phyloP scores from a whole-genome alignment of 352 stramenopile species.

The Phytopythium delawarense region DNA sequence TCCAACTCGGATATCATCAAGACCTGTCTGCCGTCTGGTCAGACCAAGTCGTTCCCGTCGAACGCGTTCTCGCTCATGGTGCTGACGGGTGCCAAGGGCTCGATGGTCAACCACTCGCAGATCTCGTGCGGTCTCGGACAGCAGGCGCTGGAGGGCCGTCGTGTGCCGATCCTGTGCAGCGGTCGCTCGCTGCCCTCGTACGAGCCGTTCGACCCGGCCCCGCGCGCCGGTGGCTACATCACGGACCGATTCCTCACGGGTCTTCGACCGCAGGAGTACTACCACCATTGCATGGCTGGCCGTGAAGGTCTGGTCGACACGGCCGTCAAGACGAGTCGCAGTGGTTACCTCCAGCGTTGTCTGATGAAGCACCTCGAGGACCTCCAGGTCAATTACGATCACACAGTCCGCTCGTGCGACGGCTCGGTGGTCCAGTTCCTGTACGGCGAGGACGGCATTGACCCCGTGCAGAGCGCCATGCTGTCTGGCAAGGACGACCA shows the following conservation, averaged over 20 bases:
- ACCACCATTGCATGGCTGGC: slow-evolving; percentile 99
- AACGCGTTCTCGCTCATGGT: slow-evolving; percentile 99
- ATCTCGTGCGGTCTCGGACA: slow-evolving; percentile 99
- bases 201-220: slow-evolving; percentile 96
- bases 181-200: slow-evolving; percentile 98
- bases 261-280: slow-evolving; percentile 97
- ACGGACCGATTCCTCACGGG: slow-evolving; percentile 99
- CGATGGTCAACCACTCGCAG: slow-evolving; percentile 99
- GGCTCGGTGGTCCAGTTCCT: slow-evolving; percentile 98
- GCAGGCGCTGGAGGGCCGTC: slow-evolving; percentile 98
- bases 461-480: slow-evolving; percentile 94
- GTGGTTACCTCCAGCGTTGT: slow-evolving; percentile 99
- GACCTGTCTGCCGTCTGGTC: slow-evolving; percentile 95
- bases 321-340: slow-evolving; percentile 99
- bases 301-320: slow-evolving; percentile 98
- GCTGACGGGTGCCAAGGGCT: slow-evolving; percentile 98
- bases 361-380: slow-evolving; percentile 99
- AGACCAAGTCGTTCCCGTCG: slow-evolving; percentile 96
- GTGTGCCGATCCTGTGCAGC: slow-evolving; percentile 97
- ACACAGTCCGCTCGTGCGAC: slow-evolving; percentile 98
- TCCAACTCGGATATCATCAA: slow-evolving; percentile 98
- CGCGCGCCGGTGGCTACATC: slow-evolving; percentile 98
- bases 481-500: slow-evolving; percentile 91
- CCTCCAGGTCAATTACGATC: slow-evolving; percentile 97
- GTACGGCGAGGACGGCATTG: slow-evolving; percentile 99